phyloP scores from a whole-genome alignment of 78 protist genomes.

The Guillardia theta region DNA sequence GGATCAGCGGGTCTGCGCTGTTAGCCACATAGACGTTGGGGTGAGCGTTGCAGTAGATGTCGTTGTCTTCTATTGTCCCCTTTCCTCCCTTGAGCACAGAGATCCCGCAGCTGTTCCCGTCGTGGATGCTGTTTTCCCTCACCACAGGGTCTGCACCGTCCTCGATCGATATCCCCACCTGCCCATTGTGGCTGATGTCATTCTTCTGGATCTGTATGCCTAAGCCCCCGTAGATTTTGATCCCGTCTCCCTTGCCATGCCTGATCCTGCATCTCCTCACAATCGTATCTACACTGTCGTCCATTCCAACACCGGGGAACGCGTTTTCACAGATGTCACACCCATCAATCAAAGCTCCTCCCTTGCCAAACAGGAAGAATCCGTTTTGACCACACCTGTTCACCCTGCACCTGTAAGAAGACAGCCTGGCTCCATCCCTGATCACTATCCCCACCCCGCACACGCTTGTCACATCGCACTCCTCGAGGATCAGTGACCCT shows the following conservation, averaged over 20 bases:
- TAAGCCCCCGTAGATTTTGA: not conserved
- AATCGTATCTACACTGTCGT: not conserved
- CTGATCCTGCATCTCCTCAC: not conserved
- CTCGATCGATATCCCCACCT: conserved; percentile 8
- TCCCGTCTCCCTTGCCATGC: conserved; percentile 19
- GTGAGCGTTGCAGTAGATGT: conserved; percentile 14
- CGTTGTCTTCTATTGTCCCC: conserved; percentile 27
- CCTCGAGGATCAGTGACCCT: not conserved
- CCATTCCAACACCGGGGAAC: conserved; percentile 2
- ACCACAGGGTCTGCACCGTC: not conserved
- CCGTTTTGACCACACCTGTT: not conserved
- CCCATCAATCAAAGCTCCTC: not conserved
- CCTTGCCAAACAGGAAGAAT: not conserved
- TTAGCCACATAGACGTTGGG: not conserved
- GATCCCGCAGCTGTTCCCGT: not conserved
- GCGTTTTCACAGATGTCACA: not conserved
- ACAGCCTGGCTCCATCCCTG: not conserved
- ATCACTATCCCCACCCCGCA: not conserved
- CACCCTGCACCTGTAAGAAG: not conserved
- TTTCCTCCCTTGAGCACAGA: not conserved
- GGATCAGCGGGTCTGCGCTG: not conserved
- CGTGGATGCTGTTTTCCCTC: conserved; percentile 28
- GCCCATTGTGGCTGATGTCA: conserved; percentile 1
- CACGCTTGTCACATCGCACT: not conserved
- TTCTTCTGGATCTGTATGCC: not conserved